phyloP scores from a whole-genome alignment of 2,329 filamentous ascomycete genomes.

The Orbilia brochopaga region DNA sequence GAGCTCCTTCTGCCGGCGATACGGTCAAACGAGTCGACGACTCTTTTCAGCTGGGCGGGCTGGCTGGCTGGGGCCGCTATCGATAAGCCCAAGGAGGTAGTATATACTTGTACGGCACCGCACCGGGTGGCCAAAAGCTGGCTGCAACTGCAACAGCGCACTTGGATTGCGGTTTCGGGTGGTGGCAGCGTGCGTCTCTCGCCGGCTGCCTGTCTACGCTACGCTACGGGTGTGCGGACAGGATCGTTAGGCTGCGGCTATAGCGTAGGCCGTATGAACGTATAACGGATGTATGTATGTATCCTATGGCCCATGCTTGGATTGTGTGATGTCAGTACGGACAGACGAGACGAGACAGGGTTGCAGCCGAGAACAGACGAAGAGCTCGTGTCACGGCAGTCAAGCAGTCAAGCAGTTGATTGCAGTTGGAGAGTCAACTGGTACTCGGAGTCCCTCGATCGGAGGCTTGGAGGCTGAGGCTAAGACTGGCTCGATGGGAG shows the following conservation, averaged over 20 bases:
- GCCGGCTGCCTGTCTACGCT: neutral
- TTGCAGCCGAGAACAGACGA: slow-evolving; percentile 3
- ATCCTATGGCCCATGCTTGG: neutral
- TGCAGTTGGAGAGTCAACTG: neutral
- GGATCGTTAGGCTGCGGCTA: no score
- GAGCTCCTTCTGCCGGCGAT: slow-evolving; percentile 36
- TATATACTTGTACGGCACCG: no score
- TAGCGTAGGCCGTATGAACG: no score
- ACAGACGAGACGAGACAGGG: neutral
- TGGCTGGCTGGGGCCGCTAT: no score
- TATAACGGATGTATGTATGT: neutral
- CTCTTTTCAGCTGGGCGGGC: slow-evolving; percentile 6
- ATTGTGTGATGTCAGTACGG: neutral
- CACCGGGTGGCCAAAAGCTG: slow-evolving; percentile 3
- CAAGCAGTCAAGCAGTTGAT: no score
- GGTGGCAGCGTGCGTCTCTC: neutral
- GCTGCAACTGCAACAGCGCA: neutral
- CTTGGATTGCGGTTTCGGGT: neutral
- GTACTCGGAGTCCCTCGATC: neutral
- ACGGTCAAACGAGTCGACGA: neutral
- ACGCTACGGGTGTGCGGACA: no score
- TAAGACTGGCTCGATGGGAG: neutral
- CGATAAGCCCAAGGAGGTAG: no score
- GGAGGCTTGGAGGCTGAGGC: neutral
- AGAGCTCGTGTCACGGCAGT: neutral